Conservation (phyloP, 805 yeast species). For the Spathaspora hagerdaliae region DNA sequence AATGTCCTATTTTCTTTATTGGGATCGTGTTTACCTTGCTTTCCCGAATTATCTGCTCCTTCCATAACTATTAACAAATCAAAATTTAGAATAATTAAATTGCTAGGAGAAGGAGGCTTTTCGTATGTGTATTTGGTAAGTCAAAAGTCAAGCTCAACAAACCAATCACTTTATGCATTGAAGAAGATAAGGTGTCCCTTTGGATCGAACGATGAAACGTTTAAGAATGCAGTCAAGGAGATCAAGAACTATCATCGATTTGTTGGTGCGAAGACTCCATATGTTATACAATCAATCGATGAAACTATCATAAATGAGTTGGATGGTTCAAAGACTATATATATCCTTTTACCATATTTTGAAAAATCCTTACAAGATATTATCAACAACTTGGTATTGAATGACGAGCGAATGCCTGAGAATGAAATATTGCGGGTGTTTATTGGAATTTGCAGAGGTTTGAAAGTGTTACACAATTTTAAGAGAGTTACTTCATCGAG, state of each 20-base stretch:
- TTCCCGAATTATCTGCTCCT: constrained; percentile 46
- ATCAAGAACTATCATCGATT: constrained; percentile 72
- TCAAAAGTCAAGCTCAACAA: constrained; percentile 28
- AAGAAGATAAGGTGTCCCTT: constrained; percentile 86
- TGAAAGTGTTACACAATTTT: constrained; percentile 71
- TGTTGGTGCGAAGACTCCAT: constrained; percentile 49
- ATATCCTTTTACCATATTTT: constrained; percentile 76
- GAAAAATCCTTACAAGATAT: constrained; percentile 71
- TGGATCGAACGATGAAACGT: constrained; percentile 69
- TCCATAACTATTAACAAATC: constrained; percentile 58
- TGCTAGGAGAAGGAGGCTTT: constrained; percentile 90
- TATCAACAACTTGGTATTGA: constrained; percentile 61
- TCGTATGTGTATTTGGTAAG: constrained; percentile 81
- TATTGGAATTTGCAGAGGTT: constrained; percentile 69
- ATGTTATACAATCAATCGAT: constrained; percentile 65
- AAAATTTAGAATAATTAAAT: constrained; percentile 56
- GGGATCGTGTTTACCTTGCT: constrained; percentile 42
- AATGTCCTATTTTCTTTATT: constrained; percentile 17
- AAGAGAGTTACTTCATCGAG: constrained; percentile 15
- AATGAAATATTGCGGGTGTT: constrained; percentile 58
- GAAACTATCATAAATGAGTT: constrained; percentile 66
- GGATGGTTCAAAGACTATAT: constrained; percentile 78
- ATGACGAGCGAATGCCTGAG: constrained; percentile 53
- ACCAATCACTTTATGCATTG: constrained; percentile 57
- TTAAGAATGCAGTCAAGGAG: constrained; percentile 65